Percentiles rank a stretch among this genome's conserved stretches.
These are phyloP conservation scores for Arthrinium phaeospermum DNA, from an alignment of 2,329 filamentous ascomycete genomes.

Conservation along the genomic window DNA sequence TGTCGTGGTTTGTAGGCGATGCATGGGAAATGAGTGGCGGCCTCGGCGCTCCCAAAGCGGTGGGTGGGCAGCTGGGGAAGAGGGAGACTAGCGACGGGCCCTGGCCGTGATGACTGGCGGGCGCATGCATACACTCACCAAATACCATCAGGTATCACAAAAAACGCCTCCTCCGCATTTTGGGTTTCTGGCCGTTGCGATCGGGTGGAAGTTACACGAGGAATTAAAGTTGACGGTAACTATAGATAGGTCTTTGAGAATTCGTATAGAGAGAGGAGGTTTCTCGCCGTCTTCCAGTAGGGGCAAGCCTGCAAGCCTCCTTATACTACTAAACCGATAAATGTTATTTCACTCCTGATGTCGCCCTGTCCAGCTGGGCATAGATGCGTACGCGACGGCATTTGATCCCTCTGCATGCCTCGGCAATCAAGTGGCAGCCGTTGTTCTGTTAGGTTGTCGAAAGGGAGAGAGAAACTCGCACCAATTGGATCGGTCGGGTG, in stretches of 20 bases:
- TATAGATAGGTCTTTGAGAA: background rate
- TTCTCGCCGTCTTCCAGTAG: background rate
- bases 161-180: background rate
- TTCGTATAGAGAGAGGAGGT: background rate
- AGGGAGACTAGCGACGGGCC: background rate
- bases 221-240: background rate
- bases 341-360: background rate
- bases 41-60: slow-evolving; percentile 1
- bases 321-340: background rate
- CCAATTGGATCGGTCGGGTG: background rate
- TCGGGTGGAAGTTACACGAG: background rate
- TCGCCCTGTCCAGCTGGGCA: background rate
- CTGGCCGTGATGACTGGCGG: background rate
- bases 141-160: background rate
- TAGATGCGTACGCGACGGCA: background rate
- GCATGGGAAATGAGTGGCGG: slow-evolving; percentile 7
- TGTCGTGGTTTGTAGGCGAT: background rate
- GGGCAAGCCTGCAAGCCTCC: background rate
- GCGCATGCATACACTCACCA: background rate
- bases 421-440: background rate
- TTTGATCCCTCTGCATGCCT: background rate
- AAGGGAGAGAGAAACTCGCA: background rate
- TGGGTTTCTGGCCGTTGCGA: background rate
- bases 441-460: background rate
- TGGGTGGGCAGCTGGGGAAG: background rate